These are phyloP conservation scores for Gossypium herbaceum DNA, from an alignment of 345 rosid genomes.

Conservation along the genomic window DNA sequence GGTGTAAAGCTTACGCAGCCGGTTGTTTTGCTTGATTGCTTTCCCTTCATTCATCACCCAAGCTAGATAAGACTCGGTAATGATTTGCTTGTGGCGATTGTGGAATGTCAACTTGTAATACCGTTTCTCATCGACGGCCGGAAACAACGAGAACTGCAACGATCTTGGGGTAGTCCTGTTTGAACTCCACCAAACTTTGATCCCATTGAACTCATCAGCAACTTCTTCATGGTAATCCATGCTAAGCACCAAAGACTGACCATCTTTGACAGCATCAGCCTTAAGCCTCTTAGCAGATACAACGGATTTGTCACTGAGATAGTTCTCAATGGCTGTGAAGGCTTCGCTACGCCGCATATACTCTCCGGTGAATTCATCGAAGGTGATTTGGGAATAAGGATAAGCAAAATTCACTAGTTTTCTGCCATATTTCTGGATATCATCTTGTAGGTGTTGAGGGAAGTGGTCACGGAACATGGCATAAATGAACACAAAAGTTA, in stretches of 20 bases:
- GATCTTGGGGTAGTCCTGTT: slow-evolving; percentile 9
- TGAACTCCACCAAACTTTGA: slow-evolving; percentile 42
- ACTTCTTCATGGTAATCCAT: slow-evolving; percentile 46
- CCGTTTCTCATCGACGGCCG: slow-evolving; percentile 28
- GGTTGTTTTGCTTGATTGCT: slow-evolving; percentile 21
- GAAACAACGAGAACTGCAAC: slow-evolving; percentile 9
- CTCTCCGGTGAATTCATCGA: slow-evolving; percentile 37
- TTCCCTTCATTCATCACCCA: slow-evolving; percentile 40
- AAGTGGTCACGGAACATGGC: slow-evolving; percentile 29
- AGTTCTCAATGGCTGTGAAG: slow-evolving; percentile 34
- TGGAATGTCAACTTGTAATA: slow-evolving; percentile 44
- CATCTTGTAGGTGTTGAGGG: slow-evolving; percentile 25
- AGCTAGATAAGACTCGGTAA: slow-evolving; percentile 24
- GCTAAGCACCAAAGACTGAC: slow-evolving; percentile 34
- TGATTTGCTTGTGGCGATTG: slow-evolving; percentile 26
- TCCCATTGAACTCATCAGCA: slow-evolving; percentile 33
- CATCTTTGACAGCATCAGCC: slow-evolving; percentile 36
- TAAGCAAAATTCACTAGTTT: slow-evolving; percentile 17
- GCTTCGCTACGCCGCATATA: slow-evolving; percentile 31
- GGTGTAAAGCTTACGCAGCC: slow-evolving; percentile 49
- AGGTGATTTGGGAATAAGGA: slow-evolving; percentile 42
- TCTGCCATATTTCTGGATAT: slow-evolving; percentile 19
- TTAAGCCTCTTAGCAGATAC: slow-evolving; percentile 42
- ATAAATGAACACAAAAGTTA: slow-evolving; percentile 25
- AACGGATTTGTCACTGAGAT: slow-evolving; percentile 37